These are phyloP conservation scores for Entomortierella beljakovae DNA, from an alignment of 192 early-diverging fungal species.

Conservation along the genomic window DNA sequence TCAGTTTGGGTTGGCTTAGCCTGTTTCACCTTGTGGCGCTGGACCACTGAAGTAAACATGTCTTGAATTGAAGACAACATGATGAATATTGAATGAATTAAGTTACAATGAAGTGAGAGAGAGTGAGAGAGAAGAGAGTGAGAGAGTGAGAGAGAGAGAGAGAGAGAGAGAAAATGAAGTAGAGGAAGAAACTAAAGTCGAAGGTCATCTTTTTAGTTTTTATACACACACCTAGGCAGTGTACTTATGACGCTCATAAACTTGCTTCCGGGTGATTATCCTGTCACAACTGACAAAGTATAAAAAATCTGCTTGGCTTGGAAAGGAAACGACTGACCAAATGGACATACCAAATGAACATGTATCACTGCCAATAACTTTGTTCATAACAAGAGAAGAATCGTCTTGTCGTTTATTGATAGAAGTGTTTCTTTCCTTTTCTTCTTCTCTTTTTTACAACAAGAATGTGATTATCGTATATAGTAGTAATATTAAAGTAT, in stretches of 20 bases:
- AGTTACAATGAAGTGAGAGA: slow-evolving; percentile 7
- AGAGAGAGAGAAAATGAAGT: not conserved
- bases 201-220: not conserved
- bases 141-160: not conserved
- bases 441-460: not conserved
- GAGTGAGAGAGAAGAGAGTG: not conserved
- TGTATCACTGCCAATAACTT: not conserved
- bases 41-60: slow-evolving; percentile 24
- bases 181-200: not conserved
- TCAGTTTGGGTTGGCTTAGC: not conserved
- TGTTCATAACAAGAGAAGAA: too few species aligned
- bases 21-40: slow-evolving; percentile 13
- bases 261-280: too few species aligned
- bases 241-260: too few species aligned
- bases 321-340: not conserved
- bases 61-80: slow-evolving; percentile 34
- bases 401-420: too few species aligned
- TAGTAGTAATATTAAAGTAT: too few species aligned
- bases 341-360: slow-evolving; percentile 3
- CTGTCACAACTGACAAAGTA: not conserved
- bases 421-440: not conserved
- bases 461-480: not conserved
- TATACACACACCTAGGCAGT: too few species aligned
- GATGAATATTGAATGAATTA: not conserved
- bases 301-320: not conserved